phyloP scores from a whole-genome alignment of 768 basidiomycete genomes.

The Pisolithus orientalis region DNA sequence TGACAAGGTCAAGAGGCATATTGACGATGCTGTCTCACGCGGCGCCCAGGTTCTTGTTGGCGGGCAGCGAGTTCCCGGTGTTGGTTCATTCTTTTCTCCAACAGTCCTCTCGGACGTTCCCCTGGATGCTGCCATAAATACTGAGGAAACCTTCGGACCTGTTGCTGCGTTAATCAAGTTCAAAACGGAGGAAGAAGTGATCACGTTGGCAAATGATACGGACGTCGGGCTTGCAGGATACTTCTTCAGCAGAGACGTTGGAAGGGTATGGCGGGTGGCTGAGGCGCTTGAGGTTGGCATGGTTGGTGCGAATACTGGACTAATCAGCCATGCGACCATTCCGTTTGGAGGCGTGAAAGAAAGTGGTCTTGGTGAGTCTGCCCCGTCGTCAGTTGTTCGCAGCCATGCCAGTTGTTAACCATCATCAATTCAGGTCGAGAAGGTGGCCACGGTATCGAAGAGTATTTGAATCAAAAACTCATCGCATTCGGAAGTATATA shows the following conservation, averaged over 20 bases:
- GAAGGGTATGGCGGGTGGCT: constrained; percentile 89
- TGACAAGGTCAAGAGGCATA: constrained; percentile 79
- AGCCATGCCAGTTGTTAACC: no score
- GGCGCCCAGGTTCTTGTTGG: constrained; percentile 89
- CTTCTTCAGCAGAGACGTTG: constrained; percentile 85
- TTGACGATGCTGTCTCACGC: constrained; percentile 77
- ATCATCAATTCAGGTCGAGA: constrained; percentile 51
- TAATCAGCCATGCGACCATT: constrained; percentile 72
- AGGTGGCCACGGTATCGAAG: constrained; percentile 85
- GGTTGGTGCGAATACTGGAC: constrained; percentile 79
- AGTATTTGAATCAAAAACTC: constrained; percentile 79
- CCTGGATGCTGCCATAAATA: constrained; percentile 51
- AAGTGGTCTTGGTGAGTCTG: constrained; percentile 57
- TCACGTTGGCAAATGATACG: constrained; percentile 76
- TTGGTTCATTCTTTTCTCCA: constrained; percentile 71
- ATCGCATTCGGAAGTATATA: constrained; percentile 74
- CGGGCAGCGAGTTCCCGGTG: constrained; percentile 60
- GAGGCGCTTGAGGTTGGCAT: constrained; percentile 93
- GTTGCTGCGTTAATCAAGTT: constrained; percentile 85
- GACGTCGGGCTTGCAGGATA: constrained; percentile 90
- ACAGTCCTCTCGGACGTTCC: constrained; percentile 89
- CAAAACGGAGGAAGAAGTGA: constrained; percentile 89
- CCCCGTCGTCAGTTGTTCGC: constrained; percentile 4
- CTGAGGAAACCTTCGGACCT: constrained; percentile 95
- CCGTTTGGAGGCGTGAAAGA: constrained; percentile 92